phyloP scores from a whole-genome alignment of 169 alveolate species.

The Toxoplasma gondii region DNA sequence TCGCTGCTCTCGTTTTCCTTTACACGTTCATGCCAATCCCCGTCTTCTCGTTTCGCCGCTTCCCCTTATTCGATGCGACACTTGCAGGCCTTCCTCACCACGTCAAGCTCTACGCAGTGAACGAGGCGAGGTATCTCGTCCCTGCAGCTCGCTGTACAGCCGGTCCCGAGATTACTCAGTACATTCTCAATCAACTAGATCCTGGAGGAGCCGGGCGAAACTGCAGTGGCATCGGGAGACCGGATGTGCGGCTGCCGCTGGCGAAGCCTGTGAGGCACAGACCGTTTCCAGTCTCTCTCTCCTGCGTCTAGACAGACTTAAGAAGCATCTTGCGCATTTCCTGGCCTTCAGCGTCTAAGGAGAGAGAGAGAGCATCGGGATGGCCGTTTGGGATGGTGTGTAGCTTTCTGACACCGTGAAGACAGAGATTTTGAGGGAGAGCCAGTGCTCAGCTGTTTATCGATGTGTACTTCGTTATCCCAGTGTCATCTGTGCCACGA shows the following conservation, averaged over 20 bases:
- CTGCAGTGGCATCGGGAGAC: slow-evolving; percentile 63
- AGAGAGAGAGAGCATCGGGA: too few relatives aligned
- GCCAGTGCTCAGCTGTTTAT: too few relatives aligned
- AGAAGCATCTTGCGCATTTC: too few relatives aligned
- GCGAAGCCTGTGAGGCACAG: background rate
- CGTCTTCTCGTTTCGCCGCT: background rate
- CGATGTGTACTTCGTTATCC: too few relatives aligned
- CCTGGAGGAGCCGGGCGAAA: slow-evolving; percentile 49
- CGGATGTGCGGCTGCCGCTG: slow-evolving; percentile 29
- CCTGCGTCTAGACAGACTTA: background rate
- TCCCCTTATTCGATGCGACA: background rate
- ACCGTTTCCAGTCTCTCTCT: background rate
- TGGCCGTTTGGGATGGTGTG: too few relatives aligned
- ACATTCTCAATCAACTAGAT: slow-evolving; percentile 55
- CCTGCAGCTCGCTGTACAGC: slow-evolving; percentile 60
- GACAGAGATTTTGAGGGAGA: too few relatives aligned
- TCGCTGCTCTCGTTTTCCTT: too few relatives aligned
- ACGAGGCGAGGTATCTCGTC: slow-evolving; percentile 44
- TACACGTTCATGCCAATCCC: too few relatives aligned
- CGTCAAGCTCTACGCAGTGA: slow-evolving; percentile 51
- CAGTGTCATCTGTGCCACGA: too few relatives aligned
- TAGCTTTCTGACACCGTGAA: too few relatives aligned
- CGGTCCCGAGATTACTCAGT: slow-evolving; percentile 22
- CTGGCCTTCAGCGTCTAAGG: too few relatives aligned
- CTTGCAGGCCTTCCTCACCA: slow-evolving; percentile 38